phyloP scores from a whole-genome alignment of 768 basidiomycete species.

The Scleroderma citrinum region DNA sequence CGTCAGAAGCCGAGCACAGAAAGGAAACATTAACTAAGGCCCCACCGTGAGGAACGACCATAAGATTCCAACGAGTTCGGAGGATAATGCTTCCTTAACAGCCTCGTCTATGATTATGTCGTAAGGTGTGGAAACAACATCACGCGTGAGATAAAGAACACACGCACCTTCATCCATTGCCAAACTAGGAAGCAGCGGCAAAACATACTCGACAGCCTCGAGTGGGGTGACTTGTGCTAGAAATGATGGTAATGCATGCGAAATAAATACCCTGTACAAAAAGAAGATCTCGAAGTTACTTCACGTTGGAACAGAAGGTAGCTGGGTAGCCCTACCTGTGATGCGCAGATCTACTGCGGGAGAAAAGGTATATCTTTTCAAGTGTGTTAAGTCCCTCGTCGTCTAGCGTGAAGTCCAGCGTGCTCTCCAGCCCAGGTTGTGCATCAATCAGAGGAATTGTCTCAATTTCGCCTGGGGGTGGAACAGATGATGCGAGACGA shows the following conservation, averaged over 20 bases:
- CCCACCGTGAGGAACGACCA: constrained; percentile 88
- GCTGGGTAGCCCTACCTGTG: constrained; percentile 37
- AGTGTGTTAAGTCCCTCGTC: constrained; percentile 79
- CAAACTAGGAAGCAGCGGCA: constrained; percentile 81
- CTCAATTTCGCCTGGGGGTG: constrained; percentile 21
- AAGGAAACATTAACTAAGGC: constrained; percentile 3
- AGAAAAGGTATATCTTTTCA: constrained; percentile 90
- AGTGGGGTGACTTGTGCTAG: constrained; percentile 71
- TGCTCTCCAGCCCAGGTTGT: constrained; percentile 23
- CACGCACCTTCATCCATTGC: constrained; percentile 79
- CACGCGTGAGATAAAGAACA: not conserved
- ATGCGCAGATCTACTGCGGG: constrained; percentile 64
- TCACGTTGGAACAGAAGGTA: not conserved
- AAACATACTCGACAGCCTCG: constrained; percentile 89
- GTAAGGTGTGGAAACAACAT: constrained; percentile 5
- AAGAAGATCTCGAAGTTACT: constrained; percentile 24
- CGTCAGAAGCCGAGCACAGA: not conserved
- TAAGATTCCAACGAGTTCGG: constrained; percentile 72
- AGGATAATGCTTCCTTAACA: constrained; percentile 83
- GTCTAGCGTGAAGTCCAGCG: constrained; percentile 46
- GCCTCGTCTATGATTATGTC: constrained; percentile 54
- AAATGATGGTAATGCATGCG: constrained; percentile 74
- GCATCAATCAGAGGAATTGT: constrained; percentile 22
- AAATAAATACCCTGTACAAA: constrained; percentile 64
- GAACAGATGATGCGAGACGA: constrained; percentile 17